Evolutionary conservation across 1,139 yeast species (phyloP).

Genomic region (Yamadazyma triangularis): DNA sequence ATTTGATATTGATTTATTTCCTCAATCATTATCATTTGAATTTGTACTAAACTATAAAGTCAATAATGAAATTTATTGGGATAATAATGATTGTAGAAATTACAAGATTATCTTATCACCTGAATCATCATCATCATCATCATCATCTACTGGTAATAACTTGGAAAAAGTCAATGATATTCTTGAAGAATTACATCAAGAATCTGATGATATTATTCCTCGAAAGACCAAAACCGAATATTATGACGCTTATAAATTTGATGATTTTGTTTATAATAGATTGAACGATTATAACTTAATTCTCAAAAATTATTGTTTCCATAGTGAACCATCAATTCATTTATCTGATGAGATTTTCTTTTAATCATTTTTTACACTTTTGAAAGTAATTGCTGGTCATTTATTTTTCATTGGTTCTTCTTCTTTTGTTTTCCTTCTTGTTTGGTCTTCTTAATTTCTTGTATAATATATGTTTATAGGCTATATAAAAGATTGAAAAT

Average conservation of each 20-base stretch:
- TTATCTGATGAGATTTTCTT: slow-evolving; percentile 11
- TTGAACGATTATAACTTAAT: slow-evolving; percentile 9
- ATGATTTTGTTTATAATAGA: neutral
- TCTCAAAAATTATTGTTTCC: slow-evolving; percentile 10
- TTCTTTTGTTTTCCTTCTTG: too few species aligned
- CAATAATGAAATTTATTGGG: slow-evolving; percentile 25
- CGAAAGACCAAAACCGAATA: slow-evolving; percentile 1
- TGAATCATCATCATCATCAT: too few species aligned
- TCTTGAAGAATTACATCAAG: neutral
- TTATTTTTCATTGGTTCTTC: too few species aligned
- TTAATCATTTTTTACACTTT: too few species aligned
- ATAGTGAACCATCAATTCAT: slow-evolving; percentile 9
- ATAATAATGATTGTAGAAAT: slow-evolving; percentile 27
- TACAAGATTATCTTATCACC: slow-evolving; percentile 21
- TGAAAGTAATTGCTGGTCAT: too few species aligned
- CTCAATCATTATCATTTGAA: slow-evolving; percentile 17
- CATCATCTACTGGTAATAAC: too few species aligned
- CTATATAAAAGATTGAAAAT: too few species aligned
- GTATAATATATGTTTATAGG: too few species aligned
- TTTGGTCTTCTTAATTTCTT: too few species aligned
- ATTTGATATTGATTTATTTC: slow-evolving; percentile 28
- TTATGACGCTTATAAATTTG: slow-evolving; percentile 4
- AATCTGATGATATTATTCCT: neutral
- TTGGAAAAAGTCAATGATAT: neutral
- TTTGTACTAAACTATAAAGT: slow-evolving; percentile 22